Percentiles rank a stretch among this genome's conserved stretches.
Conservation (phyloP, 2,329 filamentous ascomycete genomes). For the Dactylella cylindrospora region DNA sequence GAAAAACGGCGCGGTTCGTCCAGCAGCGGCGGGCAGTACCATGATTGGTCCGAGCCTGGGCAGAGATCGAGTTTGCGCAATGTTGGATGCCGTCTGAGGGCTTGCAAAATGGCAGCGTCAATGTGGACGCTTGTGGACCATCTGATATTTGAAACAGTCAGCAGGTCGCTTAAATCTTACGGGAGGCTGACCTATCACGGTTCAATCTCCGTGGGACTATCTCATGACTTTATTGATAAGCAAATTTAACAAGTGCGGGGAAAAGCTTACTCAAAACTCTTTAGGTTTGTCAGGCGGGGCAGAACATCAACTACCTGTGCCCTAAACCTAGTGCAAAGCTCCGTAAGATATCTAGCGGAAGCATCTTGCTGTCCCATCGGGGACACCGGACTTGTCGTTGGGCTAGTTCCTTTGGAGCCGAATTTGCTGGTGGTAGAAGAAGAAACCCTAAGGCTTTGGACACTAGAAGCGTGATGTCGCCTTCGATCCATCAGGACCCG, state of each 20-base stretch:
- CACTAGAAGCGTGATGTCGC: slow-evolving; percentile 38
- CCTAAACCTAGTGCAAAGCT: slow-evolving; percentile 37
- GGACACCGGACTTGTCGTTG: slow-evolving; percentile 31
- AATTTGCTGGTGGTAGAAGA: slow-evolving; percentile 42
- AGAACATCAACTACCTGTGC: slow-evolving; percentile 40
- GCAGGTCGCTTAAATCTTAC: neutral
- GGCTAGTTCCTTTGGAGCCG: slow-evolving; percentile 31
- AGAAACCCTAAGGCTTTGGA: slow-evolving; percentile 36
- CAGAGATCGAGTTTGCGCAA: slow-evolving; percentile 36
- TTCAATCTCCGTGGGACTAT: neutral
- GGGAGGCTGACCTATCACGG: neutral
- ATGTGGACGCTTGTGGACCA: slow-evolving; percentile 42
- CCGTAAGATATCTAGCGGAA: slow-evolving; percentile 36
- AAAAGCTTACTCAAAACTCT: slow-evolving; percentile 37
- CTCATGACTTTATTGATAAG: neutral
- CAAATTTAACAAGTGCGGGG: too few relatives aligned
- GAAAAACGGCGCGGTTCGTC: slow-evolving; percentile 36
- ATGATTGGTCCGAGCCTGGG: slow-evolving; percentile 40
- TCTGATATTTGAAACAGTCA: slow-evolving; percentile 10
- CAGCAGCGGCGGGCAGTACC: slow-evolving; percentile 34
- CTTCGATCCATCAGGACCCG: slow-evolving; percentile 41
- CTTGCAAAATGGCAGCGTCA: slow-evolving; percentile 34
- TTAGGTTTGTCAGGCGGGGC: slow-evolving; percentile 33
- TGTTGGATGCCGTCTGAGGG: slow-evolving; percentile 30
- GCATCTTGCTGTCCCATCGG: slow-evolving; percentile 33